Percentiles rank a stretch among this genome's conserved stretches.
Evolutionary conservation across 768 basidiomycete genomes (phyloP).

Genomic region (Mycena crocata): DNA sequence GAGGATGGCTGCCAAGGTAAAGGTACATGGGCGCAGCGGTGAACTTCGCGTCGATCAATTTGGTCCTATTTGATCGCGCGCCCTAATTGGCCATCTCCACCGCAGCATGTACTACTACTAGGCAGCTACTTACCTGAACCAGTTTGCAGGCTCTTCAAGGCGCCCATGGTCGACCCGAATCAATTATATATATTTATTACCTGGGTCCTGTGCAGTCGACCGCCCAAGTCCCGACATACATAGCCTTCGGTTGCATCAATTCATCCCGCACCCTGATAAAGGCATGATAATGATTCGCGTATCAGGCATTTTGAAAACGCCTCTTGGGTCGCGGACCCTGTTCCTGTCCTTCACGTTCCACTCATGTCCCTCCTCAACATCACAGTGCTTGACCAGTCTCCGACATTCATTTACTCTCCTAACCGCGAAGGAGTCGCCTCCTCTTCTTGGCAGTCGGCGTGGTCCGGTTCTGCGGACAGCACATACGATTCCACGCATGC

Average conservation of each 20-base stretch:
- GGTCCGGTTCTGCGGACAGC: conserved; percentile 27
- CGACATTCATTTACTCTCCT: conserved; percentile 19
- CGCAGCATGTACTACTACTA: no score
- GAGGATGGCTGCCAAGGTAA: conserved; percentile 72
- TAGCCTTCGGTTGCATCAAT: no score
- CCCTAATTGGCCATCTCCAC: no score
- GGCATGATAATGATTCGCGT: no score
- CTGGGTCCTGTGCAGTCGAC: neutral
- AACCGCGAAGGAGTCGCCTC: conserved; percentile 27
- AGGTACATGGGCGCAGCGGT: conserved; percentile 10
- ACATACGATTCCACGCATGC: conserved; percentile 31
- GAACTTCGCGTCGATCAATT: neutral
- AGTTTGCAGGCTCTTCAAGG: no score
- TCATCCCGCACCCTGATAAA: no score
- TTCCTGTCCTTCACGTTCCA: neutral
- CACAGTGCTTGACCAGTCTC: conserved; percentile 32
- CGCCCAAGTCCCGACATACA: neutral
- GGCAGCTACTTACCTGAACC: no score
- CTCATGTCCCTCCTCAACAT: conserved; percentile 30
- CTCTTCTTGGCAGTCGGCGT: conserved; percentile 28
- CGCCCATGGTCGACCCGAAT: no score
- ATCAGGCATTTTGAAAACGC: conserved; percentile 6
- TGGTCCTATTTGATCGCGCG: neutral
- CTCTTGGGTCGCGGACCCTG: neutral
- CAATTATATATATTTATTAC: neutral